Base-by-base conservation (phyloP, 495 filamentous ascomycete species). In the Oleoguttula mirabilis region DNA sequence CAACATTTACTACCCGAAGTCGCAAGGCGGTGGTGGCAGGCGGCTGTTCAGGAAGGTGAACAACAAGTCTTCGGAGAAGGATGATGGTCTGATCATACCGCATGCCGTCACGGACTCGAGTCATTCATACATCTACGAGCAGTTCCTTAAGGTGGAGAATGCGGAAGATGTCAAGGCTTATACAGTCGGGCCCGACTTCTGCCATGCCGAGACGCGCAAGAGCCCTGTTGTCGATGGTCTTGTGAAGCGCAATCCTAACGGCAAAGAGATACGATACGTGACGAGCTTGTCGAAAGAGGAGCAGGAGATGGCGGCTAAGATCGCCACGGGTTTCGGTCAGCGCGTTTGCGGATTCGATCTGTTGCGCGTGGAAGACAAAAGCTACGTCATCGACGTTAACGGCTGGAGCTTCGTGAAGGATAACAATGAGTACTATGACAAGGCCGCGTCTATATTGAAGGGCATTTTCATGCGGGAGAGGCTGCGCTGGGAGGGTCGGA, bases 391-490 rank as follows among this genome's bases (percentile, higher is more conserved):
- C 47, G 90, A 99, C 56, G 92, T 99, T 46, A 99, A 99, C 60
- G 90, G 90, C 14, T 99, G 90, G 90, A 95, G 88, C 55, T 99
- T 99, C 56, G 90, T 99, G 56, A 99, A 99, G 61, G 90, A 99
- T 61, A 99, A 99, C 56, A 86, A 94, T 33, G 86, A 92, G 34
- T 99, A 99, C 54, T 99, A 99, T 54, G 84, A 96, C 55, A 82
- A 82, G 54, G 88, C 80, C 51, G 78, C 90, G 11, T 76, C 64
- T 36, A 93, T 96, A 40, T 65, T 99, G 25, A 80, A 77, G 51
- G 76, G 90, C 6, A 84, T 84, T 57, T 99, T 96, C 55, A 64
- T 88, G 41, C 71, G 69, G 41, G 88, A 93, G 59, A 81, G 75
- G 51, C 67, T 72, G 36, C 69, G 66, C 37, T 64, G 60, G 41